Evolutionary conservation across 2,329 filamentous ascomycete species (phyloP), one percentile per base, ranked within the genome.

Genomic region (Fusarium sp.): DNA sequence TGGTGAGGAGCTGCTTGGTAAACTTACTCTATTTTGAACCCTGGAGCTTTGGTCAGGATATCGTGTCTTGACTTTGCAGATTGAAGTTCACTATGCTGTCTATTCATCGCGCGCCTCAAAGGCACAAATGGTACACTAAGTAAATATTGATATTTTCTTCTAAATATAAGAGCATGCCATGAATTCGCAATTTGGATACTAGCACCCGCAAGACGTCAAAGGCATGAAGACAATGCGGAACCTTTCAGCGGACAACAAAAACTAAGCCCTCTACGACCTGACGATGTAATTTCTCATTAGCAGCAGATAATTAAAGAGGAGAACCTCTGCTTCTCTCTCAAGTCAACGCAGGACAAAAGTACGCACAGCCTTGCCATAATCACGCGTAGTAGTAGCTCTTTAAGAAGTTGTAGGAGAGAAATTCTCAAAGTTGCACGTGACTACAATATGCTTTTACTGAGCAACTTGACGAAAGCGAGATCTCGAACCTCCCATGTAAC

Each of bases 81-180:
- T 29, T 29, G 2, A 46, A 29, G 25, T 8, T n/a, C 5, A 7
- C 4, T 15, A 4, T 6, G 12, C 5, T 29, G 7, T 2, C 11
- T 7, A 8, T 29, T 3, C 4, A 11, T n/a, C 8, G 1, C 5
- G 0, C 12, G 22, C 14, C 5, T 5, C 4, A 20, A 9, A 14
- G 7, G 44, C 5, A 0, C n/a, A 5, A 15, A n/a, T 7, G 15
- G 10, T 7, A 14, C 3, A 27, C 10, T 10, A 3, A 14, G 4
- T 14, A 20, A 20, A 7, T 14, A 13, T 25, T 27, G 27, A 27
- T 27, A 7, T 27, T 27, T 27, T 27, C 27, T 27, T 27, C 2
- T 27, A 27, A 5, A 27, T 7, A 7, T 27, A 27, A 27, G 27
- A 27, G 27, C 27, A 7, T 27, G 6, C 27, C 27, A 7, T 25